phyloP scores from a whole-genome alignment of 495 filamentous ascomycete species.

The Penicillium antarcticum region DNA sequence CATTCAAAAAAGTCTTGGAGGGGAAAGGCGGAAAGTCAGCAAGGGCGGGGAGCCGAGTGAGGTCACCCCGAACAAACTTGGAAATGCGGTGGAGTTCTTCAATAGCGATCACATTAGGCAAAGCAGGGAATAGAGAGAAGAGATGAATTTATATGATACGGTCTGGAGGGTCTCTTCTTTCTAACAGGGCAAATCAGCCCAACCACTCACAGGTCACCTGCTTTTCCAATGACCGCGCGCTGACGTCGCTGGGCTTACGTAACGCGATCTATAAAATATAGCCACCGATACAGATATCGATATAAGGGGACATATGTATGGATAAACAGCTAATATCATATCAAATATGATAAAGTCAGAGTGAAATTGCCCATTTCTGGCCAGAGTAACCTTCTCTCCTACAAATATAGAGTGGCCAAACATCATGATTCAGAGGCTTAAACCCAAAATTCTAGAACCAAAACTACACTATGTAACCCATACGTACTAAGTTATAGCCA shows the following conservation, averaged over 20 bases:
- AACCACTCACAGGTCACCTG: neutral
- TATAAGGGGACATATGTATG: no score
- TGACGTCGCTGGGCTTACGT: constrained; percentile 14
- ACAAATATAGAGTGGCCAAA: no score
- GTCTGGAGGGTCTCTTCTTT: no score
- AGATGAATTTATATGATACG: neutral
- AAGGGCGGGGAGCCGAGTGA: constrained; percentile 6
- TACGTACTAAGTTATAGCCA: no score
- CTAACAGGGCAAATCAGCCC: constrained; percentile 1
- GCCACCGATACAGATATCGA: no score
- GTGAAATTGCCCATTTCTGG: no score
- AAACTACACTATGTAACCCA: no score
- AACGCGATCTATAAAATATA: neutral
- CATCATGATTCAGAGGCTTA: no score
- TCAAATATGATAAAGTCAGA: no score
- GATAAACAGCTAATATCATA: no score
- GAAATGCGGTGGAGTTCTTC: constrained; percentile 20
- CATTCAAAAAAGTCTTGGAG: constrained; percentile 3
- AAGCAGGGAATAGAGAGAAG: constrained; percentile 2
- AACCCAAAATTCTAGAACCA: no score
- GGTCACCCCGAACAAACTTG: constrained; percentile 15
- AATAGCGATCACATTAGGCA: constrained; percentile 19
- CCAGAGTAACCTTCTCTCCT: no score
- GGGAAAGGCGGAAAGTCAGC: constrained; percentile 4
- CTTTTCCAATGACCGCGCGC: neutral